Evolutionary conservation across 2,329 filamentous ascomycete species (phyloP).

Genomic region (Penicillium concentricum): DNA sequence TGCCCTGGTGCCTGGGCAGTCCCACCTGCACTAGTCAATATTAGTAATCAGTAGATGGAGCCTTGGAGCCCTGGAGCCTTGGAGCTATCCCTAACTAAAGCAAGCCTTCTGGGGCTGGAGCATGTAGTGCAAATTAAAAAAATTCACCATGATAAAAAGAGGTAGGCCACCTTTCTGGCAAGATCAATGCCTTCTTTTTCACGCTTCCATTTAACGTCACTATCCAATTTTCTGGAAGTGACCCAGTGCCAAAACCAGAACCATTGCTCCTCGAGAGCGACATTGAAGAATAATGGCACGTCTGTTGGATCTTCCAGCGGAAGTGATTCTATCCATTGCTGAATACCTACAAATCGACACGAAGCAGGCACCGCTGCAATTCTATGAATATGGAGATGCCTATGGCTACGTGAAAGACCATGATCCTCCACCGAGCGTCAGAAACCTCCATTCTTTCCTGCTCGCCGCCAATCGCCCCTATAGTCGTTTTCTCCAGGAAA

Average conservation of each 20-base stretch:
- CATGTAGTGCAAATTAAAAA: no score
- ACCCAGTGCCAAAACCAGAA: neutral
- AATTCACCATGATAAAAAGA: no score
- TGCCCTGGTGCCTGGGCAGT: neutral
- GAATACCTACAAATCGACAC: conserved; percentile 5
- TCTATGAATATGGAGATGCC: neutral
- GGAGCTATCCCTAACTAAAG: no score
- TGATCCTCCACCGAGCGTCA: neutral
- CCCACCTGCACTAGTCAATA: neutral
- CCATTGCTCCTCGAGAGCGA: neutral
- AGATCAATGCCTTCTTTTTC: neutral
- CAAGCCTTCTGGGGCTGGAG: neutral
- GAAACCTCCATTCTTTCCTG: conserved; percentile 6
- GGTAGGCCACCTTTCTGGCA: no score
- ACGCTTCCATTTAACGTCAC: neutral
- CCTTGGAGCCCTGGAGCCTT: neutral
- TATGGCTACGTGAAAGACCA: neutral
- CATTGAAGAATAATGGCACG: neutral
- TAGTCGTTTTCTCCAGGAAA: neutral
- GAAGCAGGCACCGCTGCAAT: neutral
- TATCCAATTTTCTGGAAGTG: neutral
- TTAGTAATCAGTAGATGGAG: neutral
- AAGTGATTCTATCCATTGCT: conserved; percentile 4
- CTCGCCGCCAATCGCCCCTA: neutral
- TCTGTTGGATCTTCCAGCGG: conserved; percentile 10